Base-by-base conservation (phyloP, 768 basidiomycete genomes). In the Auricularia sp. region DNA sequence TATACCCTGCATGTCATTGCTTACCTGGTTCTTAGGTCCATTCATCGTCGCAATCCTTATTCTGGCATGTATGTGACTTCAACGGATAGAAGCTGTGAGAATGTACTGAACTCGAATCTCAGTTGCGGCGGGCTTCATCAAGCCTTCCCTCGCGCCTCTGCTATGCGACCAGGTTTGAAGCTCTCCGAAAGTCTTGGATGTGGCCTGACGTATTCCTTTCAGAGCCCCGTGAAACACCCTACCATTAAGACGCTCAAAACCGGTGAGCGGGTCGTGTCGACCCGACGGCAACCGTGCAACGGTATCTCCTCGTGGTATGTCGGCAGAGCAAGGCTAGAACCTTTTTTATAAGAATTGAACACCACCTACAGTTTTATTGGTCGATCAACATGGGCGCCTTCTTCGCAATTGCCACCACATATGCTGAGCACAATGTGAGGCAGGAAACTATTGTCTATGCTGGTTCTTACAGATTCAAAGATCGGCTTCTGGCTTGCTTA, bases 81-180 rank as follows among this genome's bases (percentile, higher is more conserved):
- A n/a, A 18, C 3, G 18, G 29, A 29, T 29, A 29, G 29, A 29
- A 29, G 29, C 29, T 29, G 29, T 29, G 29, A 29, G 29, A 29
- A 29, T 29, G 29, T 29, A 29, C 29, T 29, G 29, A 29, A 29
- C 29, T 29, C 29, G 29, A 3, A 54, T 54, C n/a, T n/a, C 53
- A n/a, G 18, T 72, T 60, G 72, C 71, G n/a, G 70, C 71, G 16
- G 73, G 73, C 16, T 71, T 73, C 68, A 74, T 74, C 70, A 75
- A 75, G 66, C 73, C 74, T 8, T 70, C 65, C 12, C 66, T 75
- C 7, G 72, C 65, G 21, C 73, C 74, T 2, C 61, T 75, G 14
- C 67, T 75, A 23, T 72, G 71, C 65, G 74, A 75, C 58, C 74
- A 75, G 62, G 70, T 42, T 8, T 5, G 39, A 7, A 14, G 39